Evolutionary conservation across 2,329 filamentous ascomycete species (phyloP).

Genomic region (Pseudogymnoascus sp.): DNA sequence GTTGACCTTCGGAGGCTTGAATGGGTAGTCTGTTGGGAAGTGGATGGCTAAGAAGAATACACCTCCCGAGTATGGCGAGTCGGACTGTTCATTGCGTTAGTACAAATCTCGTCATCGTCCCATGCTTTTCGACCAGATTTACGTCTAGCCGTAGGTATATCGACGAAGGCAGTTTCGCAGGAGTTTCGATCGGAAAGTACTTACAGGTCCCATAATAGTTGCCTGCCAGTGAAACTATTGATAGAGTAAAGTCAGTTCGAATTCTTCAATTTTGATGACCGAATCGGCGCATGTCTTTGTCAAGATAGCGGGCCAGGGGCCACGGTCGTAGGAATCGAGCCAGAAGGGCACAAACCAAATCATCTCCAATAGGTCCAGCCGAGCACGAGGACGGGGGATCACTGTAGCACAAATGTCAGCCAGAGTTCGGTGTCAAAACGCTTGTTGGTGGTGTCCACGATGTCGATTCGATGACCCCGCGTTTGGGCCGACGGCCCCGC

Average conservation of each 20-base stretch:
- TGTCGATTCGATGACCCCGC: slow-evolving; percentile 26
- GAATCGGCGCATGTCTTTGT: background rate
- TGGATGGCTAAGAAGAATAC: slow-evolving; percentile 99
- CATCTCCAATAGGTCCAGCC: slow-evolving; percentile 91
- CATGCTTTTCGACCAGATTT: background rate
- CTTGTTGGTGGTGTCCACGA: slow-evolving; percentile 25
- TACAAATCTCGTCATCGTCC: slow-evolving; percentile 8
- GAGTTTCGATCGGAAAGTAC: slow-evolving; percentile 34
- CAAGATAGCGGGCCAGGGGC: background rate
- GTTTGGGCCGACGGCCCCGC: slow-evolving; percentile 22
- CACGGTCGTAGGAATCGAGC: background rate
- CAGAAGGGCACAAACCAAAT: slow-evolving; percentile 65
- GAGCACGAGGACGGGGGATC: slow-evolving; percentile 98
- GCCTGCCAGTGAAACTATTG: slow-evolving; percentile 98
- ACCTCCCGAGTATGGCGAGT: slow-evolving; percentile 95
- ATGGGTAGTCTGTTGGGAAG: slow-evolving; percentile 99
- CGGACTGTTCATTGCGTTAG: slow-evolving; percentile 49
- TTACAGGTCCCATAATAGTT: slow-evolving; percentile 98
- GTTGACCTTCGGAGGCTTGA: slow-evolving; percentile 99
- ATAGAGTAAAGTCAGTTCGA: slow-evolving; percentile 27
- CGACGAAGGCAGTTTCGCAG: background rate
- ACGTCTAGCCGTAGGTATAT: background rate
- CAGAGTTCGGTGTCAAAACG: background rate
- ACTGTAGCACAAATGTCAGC: slow-evolving; percentile 41
- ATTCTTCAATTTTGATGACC: slow-evolving; percentile 4